These are phyloP conservation scores for Lophium mytilinum DNA, from an alignment of 495 filamentous ascomycete genomes.

Conservation along the genomic window DNA sequence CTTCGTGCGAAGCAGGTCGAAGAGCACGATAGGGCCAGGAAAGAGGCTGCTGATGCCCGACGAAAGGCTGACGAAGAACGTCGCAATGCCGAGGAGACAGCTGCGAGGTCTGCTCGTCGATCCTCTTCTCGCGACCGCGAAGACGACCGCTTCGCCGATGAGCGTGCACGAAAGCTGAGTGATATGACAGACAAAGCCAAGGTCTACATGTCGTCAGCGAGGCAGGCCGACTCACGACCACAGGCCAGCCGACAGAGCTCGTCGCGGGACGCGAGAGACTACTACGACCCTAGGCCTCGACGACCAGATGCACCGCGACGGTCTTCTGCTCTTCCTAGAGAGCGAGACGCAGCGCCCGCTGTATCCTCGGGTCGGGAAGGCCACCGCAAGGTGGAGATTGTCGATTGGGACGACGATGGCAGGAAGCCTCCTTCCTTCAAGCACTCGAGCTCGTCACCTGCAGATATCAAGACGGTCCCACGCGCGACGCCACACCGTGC, in stretches of 20 bases:
- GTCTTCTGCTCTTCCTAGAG: conserved; percentile 21
- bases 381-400: conserved; percentile 24
- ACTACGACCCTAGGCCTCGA: conserved; percentile 4
- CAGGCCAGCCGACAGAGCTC: conserved; percentile 16
- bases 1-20: not conserved
- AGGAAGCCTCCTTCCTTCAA: conserved; percentile 17
- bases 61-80: conserved; percentile 12
- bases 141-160: not conserved
- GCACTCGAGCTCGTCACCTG: conserved; percentile 20
- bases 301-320: conserved; percentile 12
- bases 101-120: not conserved
- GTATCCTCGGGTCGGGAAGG: conserved; percentile 13
- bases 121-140: conserved; percentile 1
- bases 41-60: conserved; percentile 10
- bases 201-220: conserved; percentile 13
- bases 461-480: conserved; percentile 16
- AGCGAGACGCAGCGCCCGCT: conserved; percentile 3
- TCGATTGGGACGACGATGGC: conserved; percentile 17
- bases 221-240: conserved; percentile 7
- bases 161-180: conserved; percentile 15
- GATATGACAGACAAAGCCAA: conserved; percentile 5
- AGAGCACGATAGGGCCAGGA: conserved; percentile 12
- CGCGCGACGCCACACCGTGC: conserved; percentile 17
- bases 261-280: conserved; percentile 15
- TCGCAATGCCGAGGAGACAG: conserved; percentile 8